Evolutionary conservation across 1,139 yeast genomes (phyloP).

Genomic region (Neolecta irregularis): DNA sequence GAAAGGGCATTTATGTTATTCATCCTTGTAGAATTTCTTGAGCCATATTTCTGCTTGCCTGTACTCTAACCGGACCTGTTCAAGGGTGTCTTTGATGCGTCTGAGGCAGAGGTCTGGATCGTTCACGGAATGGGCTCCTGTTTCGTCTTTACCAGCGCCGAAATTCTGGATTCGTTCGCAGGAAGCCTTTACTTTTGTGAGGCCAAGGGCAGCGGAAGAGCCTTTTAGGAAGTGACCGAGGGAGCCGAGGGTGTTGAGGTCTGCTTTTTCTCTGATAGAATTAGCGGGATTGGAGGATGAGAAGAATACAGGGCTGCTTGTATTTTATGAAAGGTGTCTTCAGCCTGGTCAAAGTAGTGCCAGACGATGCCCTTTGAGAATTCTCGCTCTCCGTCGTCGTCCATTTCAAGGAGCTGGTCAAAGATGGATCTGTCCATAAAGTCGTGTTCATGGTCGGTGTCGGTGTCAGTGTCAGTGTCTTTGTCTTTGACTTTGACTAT

Average conservation of each 20-base stretch:
- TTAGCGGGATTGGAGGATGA: background rate
- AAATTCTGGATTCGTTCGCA: conserved; percentile 90
- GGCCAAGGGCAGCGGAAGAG: conserved; percentile 85
- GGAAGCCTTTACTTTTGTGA: conserved; percentile 61
- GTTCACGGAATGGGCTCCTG: conserved; percentile 23
- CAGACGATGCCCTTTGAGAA: conserved; percentile 63
- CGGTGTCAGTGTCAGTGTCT: background rate
- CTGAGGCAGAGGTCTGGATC: conserved; percentile 20
- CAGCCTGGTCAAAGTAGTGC: conserved; percentile 81
- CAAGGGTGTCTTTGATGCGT: conserved; percentile 19
- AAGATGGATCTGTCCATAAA: conserved; percentile 80
- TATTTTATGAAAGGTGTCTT: conserved; percentile 60
- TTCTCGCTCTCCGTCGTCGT: conserved; percentile 70
- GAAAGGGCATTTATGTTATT: too few species aligned
- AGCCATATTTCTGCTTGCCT: conserved; percentile 22
- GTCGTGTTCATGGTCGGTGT: conserved; percentile 26
- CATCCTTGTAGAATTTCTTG: conserved; percentile 14
- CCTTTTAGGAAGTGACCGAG: conserved; percentile 92
- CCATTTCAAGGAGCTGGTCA: conserved; percentile 82
- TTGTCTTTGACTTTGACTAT: background rate
- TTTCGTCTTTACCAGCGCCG: conserved; percentile 39
- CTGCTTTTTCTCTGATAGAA: conserved; percentile 19
- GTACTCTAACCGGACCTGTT: conserved; percentile 24
- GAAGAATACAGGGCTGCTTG: conserved; percentile 35
- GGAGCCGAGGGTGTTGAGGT: conserved; percentile 49